These are phyloP conservation scores for Termitomyces sp. DNA, from an alignment of 768 basidiomycete species.

Conservation along the genomic window DNA sequence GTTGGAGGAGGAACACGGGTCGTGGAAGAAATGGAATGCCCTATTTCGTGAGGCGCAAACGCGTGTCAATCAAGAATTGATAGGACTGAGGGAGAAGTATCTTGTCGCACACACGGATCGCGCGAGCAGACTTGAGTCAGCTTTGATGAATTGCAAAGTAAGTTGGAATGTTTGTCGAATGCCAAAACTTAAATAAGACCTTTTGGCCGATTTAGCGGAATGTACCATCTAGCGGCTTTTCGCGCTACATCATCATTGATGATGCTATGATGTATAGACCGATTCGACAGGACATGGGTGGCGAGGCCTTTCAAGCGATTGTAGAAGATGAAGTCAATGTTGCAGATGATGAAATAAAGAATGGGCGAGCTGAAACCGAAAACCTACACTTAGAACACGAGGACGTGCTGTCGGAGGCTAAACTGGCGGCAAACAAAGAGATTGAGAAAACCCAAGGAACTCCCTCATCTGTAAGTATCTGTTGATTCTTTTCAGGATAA, in stretches of 20 bases:
- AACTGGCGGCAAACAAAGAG: neutral
- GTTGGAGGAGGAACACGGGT: neutral
- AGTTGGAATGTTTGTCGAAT: neutral
- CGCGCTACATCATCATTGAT: neutral
- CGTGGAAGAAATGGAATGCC: neutral
- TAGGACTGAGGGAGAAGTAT: neutral
- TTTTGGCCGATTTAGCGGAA: neutral
- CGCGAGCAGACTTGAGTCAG: neutral
- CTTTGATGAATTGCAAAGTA: neutral
- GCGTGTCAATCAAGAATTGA: neutral
- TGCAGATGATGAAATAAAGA: neutral
- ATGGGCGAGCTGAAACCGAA: neutral
- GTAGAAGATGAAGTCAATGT: neutral
- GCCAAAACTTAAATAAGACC: neutral
- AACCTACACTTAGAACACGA: neutral
- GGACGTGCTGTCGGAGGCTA: neutral
- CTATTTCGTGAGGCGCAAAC: neutral
- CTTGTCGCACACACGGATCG: neutral
- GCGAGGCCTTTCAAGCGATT: neutral
- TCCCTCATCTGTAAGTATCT: neutral
- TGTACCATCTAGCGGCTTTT: neutral
- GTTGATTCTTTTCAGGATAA: neutral
- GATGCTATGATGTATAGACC: neutral
- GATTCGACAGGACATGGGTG: neutral
- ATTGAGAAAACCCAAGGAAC: neutral